Evolutionary conservation across 768 basidiomycete genomes (phyloP), one percentile per base, ranked within the genome.

Genomic region (Galerina marginata): DNA sequence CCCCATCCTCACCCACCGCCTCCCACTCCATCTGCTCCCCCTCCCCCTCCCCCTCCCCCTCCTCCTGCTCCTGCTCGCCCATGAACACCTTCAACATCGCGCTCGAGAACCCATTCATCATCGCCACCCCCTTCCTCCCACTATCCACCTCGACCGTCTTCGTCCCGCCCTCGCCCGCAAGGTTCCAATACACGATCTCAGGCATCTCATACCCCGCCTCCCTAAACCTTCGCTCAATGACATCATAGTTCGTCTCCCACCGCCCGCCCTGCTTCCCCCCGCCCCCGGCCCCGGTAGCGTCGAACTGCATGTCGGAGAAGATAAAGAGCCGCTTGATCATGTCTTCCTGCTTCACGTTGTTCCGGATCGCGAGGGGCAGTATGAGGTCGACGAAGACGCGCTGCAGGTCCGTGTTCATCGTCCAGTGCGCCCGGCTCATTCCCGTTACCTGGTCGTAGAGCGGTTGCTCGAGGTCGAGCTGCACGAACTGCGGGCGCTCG

Each of bases 291-390:
- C 56, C 48, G 10, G 69, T 65, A 9, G 25, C 37, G 51, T 91
- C 87, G 63, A 92, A 92, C 72, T 91, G 90, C 90, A 92, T 91
- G 68, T 92, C 89, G 2, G 85, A 84, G 70, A 93, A 92, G 44
- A 92, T 79, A 68, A 92, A 91, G 0, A 92, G 73, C 4, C 87
- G 82, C 75, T 89, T 86, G 74, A 92, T 82, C 89, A 92, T 91
- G 48, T 91, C 83, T 53, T 88, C 88, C 57, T 79, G 81, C 52
- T 77, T 75, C n/a, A 93, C 73, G 0, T 84, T 76, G 64, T 88
- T 73, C 69, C 77, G 65, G 58, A 83, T 65, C 6, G 89, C 89
- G 7, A 86, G 80, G 0, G 86, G 85, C 15, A 91, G 81, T 11
- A 92, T 75, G 37, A 91, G 79, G 14, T 84, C 72, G 45, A 83